Evolutionary conservation across 2,329 filamentous ascomycete species (phyloP).

Genomic region (Diplocarpon rosae): DNA sequence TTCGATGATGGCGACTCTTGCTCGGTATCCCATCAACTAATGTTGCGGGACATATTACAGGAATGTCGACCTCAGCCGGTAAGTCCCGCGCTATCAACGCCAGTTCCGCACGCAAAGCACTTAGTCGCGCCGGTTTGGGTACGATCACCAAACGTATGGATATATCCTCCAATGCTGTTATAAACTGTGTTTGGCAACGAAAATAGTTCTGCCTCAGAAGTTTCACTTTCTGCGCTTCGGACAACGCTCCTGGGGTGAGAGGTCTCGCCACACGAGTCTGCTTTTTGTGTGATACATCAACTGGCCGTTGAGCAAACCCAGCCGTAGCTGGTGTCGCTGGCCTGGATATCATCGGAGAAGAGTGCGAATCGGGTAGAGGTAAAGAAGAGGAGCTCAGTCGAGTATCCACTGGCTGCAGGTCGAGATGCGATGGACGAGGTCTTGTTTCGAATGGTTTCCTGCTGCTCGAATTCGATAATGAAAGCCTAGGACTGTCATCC

Average conservation of each 20-base stretch:
- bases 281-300: conserved; percentile 37
- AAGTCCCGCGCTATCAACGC: conserved; percentile 72
- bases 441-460: conserved; percentile 18
- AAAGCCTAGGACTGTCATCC: conserved; percentile 10
- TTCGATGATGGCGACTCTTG: conserved; percentile 68
- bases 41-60: conserved; percentile 67
- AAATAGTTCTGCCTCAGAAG: conserved; percentile 74
- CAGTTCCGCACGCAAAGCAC: conserved; percentile 69
- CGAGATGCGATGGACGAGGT: conserved; percentile 22
- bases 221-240: conserved; percentile 55
- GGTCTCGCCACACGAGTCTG: conserved; percentile 52
- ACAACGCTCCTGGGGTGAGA: conserved; percentile 50
- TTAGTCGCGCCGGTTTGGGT: conserved; percentile 70
- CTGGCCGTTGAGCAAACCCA: conserved; percentile 34
- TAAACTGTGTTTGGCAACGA: conserved; percentile 67
- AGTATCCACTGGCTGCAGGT: conserved; percentile 37
- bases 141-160: conserved; percentile 76
- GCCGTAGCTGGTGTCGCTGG: conserved; percentile 49
- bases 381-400: conserved; percentile 58
- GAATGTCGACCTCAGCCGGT: conserved; percentile 74
- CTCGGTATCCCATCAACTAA: conserved; percentile 62
- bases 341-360: conserved; percentile 42
- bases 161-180: conserved; percentile 72
- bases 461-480: conserved; percentile 17
- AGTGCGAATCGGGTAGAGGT: conserved; percentile 49